Evolutionary conservation across 2,329 filamentous ascomycete genomes (phyloP), one percentile per base, ranked within the genome.

Genomic region (Beauveria varroae): DNA sequence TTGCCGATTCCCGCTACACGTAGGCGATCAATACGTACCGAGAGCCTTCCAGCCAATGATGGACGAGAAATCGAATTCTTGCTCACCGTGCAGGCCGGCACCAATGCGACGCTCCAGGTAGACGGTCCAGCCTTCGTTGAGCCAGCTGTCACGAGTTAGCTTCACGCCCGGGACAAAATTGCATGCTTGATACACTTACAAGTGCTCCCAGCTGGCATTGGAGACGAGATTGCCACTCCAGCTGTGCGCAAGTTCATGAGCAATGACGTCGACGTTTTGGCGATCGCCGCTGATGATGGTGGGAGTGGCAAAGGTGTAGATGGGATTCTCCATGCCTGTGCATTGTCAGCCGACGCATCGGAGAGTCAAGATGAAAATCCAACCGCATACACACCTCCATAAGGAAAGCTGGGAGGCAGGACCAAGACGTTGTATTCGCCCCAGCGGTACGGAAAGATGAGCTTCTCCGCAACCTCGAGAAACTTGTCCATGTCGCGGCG

Each of bases 21-120:
- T 4, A 20, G 41, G 41, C n/a, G 1, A 43, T 20, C 18, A 9
- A 20, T 67, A 43, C 77, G 61, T 71, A 84, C 81, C 83, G 20
- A 96, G 84, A 2, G 88, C 84, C 71, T 96, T 95, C 93, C 93
- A 98, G 63, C 95, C 95, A 65, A 97, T 96, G 66, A 98, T 96
- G 65, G 93, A 88, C 9, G 90, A 96, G 74, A 99, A 98, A 76
- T 97, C 90, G 64, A 95, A 90, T 71, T 96, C 87, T 5, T 89
- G 77, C 65, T 93, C 89, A 52, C 92, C 92, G 68, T 97, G 92
- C 50, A 96, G 80, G 22, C 80, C 83, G 16, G 86, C 88, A 65
- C 87, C 82, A 63, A 96, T 91, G 54, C 95, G 85, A 57, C 95
- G 88, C 76, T 99, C 95, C 5, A 98, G 82, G 70, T 99, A 99